phyloP scores from a whole-genome alignment of 192 early-diverging fungal species.

The Lunasporangiospora selenospora region DNA sequence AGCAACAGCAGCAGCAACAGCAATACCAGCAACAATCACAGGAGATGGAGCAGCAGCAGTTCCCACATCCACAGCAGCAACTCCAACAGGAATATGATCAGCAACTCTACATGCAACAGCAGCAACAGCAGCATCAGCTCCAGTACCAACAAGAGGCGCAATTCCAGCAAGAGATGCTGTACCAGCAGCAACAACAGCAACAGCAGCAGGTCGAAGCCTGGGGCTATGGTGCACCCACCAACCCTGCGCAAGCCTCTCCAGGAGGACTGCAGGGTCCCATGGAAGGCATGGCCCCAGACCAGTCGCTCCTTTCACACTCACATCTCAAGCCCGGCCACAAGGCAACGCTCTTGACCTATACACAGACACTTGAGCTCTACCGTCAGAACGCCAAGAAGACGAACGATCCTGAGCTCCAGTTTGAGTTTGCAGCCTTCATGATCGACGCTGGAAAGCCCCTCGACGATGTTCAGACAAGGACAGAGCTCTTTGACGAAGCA shows the following conservation, averaged over 20 bases:
- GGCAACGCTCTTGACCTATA: conserved; percentile 60
- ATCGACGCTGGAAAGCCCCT: conserved; percentile 63
- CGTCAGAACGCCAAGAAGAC: conserved; percentile 71
- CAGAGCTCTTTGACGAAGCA: conserved; percentile 72
- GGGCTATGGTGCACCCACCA: no score
- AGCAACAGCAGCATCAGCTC: conserved; percentile 14
- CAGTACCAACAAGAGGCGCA: conserved; percentile 1
- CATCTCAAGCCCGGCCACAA: conserved; percentile 66
- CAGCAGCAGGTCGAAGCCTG: background rate
- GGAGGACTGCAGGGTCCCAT: no score
- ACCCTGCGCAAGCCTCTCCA: no score
- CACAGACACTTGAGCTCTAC: conserved; percentile 64
- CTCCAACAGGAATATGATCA: no score
- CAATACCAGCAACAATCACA: no score
- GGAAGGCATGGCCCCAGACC: conserved; percentile 9
- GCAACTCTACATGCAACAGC: no score
- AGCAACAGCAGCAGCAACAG: conserved; percentile 32
- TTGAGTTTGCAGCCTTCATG: conserved; percentile 74
- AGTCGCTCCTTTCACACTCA: conserved; percentile 52
- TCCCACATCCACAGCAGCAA: conserved; percentile 16
- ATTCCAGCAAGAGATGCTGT: conserved; percentile 12
- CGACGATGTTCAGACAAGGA: conserved; percentile 54
- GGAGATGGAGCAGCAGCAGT: conserved; percentile 32
- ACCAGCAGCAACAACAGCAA: conserved; percentile 24
- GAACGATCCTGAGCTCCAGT: conserved; percentile 66